These are phyloP conservation scores for Colletotrichum kahawae DNA, from an alignment of 2,329 filamentous ascomycete species.

Conservation along the genomic window DNA sequence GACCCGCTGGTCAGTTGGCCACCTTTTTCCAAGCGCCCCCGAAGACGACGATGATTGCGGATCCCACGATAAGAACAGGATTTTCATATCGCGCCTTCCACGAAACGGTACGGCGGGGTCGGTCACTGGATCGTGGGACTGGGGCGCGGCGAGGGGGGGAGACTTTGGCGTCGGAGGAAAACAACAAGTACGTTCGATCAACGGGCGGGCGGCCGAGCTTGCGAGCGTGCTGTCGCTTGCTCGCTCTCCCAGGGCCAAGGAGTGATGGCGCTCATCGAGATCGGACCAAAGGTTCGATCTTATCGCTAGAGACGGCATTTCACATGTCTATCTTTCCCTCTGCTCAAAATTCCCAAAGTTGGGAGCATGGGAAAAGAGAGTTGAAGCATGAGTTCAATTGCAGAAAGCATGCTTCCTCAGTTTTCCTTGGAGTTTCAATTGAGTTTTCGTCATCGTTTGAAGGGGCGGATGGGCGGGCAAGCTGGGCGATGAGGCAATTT, in stretches of 20 bases:
- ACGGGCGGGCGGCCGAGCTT: neutral
- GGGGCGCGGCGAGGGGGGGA: neutral
- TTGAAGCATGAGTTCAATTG: rapidly evolving
- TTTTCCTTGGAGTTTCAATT: neutral
- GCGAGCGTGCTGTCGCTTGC: neutral
- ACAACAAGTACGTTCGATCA: neutral
- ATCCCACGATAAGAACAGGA: slow-evolving; percentile 2
- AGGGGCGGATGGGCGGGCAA: neutral
- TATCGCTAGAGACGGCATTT: neutral
- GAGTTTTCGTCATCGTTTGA: neutral
- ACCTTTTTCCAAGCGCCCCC: neutral
- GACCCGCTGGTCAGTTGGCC: neutral
- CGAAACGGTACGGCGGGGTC: neutral
- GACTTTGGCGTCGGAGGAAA: neutral
- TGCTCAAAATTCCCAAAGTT: neutral
- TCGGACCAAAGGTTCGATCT: neutral
- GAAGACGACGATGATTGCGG: neutral
- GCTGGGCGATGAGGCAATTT: neutral
- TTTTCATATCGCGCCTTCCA: neutral
- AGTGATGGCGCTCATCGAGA: neutral
- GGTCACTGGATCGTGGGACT: neutral
- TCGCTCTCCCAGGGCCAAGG: neutral
- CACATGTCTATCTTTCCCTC: neutral
- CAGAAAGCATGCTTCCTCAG: neutral
- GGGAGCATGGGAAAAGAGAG: neutral